phyloP scores from a whole-genome alignment of 163 green algal species.

The Volvox carteri region DNA sequence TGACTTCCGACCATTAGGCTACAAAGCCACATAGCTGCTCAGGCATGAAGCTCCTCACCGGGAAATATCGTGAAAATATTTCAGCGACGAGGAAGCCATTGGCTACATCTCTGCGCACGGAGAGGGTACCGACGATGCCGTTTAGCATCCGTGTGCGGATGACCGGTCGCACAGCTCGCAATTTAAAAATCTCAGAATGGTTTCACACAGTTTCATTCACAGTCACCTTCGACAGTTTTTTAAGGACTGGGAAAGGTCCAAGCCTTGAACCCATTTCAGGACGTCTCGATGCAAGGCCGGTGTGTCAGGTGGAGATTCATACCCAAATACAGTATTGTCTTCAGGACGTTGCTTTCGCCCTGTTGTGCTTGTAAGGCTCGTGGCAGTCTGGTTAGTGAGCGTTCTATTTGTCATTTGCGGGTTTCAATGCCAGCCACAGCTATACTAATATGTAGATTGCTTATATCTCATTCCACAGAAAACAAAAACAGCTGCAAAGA shows the following conservation, averaged over 20 bases:
- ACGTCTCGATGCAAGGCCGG: constrained; percentile 67
- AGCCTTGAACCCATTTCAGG: constrained; percentile 75
- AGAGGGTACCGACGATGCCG: not conserved
- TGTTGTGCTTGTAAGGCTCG: constrained; percentile 26
- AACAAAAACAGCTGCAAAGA: no score
- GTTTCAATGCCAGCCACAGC: not conserved
- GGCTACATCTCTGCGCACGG: constrained; percentile 65
- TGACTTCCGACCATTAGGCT: no score
- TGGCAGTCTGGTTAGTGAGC: constrained; percentile 26
- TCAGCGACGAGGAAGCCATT: constrained; percentile 83
- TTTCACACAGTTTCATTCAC: not conserved
- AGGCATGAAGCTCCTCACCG: no score
- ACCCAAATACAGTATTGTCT: constrained; percentile 72
- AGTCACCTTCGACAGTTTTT: constrained; percentile 69
- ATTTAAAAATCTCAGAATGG: not conserved
- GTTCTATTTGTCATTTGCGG: constrained; percentile 47
- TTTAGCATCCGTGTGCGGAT: not conserved
- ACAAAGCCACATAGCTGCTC: no score
- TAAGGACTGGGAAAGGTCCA: constrained; percentile 73
- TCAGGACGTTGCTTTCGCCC: constrained; percentile 28
- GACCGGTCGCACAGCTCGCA: not conserved
- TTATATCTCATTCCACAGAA: no score
- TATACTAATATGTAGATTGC: not conserved
- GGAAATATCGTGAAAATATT: constrained; percentile 78
- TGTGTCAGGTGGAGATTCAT: constrained; percentile 67